Base-by-base conservation (phyloP, 257 asterid genomes). In the Osmanthus fragrans region DNA sequence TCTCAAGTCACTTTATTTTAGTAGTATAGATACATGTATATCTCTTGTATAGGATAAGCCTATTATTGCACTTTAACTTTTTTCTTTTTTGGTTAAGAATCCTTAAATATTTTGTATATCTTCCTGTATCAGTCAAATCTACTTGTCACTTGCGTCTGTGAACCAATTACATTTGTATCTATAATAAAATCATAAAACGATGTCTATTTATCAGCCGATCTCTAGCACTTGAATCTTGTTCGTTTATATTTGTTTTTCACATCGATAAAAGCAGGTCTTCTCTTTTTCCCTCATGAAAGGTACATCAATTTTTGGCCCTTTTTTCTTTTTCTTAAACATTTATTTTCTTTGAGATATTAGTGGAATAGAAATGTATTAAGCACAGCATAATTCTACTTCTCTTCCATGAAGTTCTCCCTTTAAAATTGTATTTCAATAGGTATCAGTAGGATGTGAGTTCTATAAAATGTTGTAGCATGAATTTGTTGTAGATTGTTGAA, bases 401-500 rank as follows among this genome's bases (percentile, higher is more conserved):
- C 63, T 19, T 54, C 25, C 25, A 0, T 19, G 63, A 18, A 18
- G 8, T 19, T 18, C 33, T 40, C 39, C 73, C 30, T 1, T 18
- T 36, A 9, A 54, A n/a, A 25, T 36, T 69, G 45, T n/a, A 10
- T n/a, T n/a, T 7, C 73, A 40, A n/a, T 37, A 33, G 9, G 77
- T 56, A 56, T 45, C 13, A 12, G 5, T 21, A 37, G 23, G 30
- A 36, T 64, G 34, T 45, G 37, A 58, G 73, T 15, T 54, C 37
- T 67, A 51, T 67, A 71, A 39, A 68, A 37, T 39, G 29, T 42
- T 49, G 27, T 18, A 11, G 45, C 36, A 7, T 76, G 16, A 77
- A 36, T 67, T 4, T 54, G 21, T 23, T 10, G 6, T 27, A 70
- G 78, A 42, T 73, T 56, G 58, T 73, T 76, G 78, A 73, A 75